Conservation (phyloP, 805 yeast genomes). For the Candida easanensis region DNA sequence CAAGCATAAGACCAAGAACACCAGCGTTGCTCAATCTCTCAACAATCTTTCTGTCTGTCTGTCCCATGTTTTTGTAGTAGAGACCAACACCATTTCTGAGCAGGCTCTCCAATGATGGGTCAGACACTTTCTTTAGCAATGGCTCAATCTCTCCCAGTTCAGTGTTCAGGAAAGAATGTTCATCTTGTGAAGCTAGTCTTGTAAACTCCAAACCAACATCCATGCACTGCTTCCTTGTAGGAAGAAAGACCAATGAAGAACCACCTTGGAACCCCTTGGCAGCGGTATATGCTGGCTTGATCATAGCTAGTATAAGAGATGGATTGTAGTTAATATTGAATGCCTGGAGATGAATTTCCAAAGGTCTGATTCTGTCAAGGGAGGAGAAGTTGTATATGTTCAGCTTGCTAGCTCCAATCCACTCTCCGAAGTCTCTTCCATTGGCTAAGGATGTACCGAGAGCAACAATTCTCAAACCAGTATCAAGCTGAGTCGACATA, state of each 20-base stretch:
- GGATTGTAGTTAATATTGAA: constrained; percentile 47
- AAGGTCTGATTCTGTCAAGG: constrained; percentile 49
- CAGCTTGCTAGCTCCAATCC: constrained; percentile 72
- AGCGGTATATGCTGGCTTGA: constrained; percentile 46
- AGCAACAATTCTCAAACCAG: constrained; percentile 59
- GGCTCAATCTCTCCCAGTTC: constrained; percentile 38
- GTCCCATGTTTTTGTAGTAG: constrained; percentile 54
- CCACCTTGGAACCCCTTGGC: constrained; percentile 32
- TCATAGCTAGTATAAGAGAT: constrained; percentile 49
- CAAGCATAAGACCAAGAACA: constrained; percentile 54
- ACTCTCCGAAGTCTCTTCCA: constrained; percentile 75
- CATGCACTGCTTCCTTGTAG: constrained; percentile 51
- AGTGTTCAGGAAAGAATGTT: constrained; percentile 37
- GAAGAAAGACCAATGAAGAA: constrained; percentile 52
- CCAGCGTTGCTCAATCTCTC: constrained; percentile 50
- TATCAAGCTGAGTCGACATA: constrained; percentile 63
- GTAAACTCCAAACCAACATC: constrained; percentile 48
- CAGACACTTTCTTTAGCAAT: constrained; percentile 43
- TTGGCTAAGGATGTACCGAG: constrained; percentile 69
- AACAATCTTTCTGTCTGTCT: constrained; percentile 51
- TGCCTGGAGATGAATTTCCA: constrained; percentile 56
- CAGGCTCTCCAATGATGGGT: constrained; percentile 41
- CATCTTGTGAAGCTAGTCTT: constrained; percentile 36
- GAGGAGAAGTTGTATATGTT: constrained; percentile 71
- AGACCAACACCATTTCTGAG: constrained; percentile 63